These are phyloP conservation scores for Spirogloea muscicola DNA, from an alignment of 139 green algal species.

Conservation along the genomic window DNA sequence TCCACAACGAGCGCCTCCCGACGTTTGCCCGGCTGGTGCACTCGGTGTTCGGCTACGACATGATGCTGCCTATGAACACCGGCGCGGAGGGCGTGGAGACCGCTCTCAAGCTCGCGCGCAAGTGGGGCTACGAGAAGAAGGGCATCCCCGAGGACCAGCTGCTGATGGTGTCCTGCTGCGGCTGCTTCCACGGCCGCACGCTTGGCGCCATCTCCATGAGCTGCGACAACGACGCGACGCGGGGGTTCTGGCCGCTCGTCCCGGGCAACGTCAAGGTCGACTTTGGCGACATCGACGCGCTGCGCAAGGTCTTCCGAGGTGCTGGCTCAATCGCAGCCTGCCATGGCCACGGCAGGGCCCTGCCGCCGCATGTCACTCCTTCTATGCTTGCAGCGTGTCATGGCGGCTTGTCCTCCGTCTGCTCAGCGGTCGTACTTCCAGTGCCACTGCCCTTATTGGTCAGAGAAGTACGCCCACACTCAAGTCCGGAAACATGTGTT, in stretches of 20 bases:
- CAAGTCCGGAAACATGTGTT: too few species aligned
- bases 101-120: constrained; percentile 90
- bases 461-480: too few species aligned
- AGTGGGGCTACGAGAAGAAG: constrained; percentile 96
- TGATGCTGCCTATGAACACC: constrained; percentile 69
- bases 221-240: constrained; percentile 67
- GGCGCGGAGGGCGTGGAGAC: constrained; percentile 96
- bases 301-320: constrained; percentile 65
- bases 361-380: too few species aligned
- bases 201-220: constrained; percentile 84
- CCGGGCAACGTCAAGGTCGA: constrained; percentile 91
- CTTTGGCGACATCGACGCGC: constrained; percentile 85
- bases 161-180: constrained; percentile 83
- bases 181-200: constrained; percentile 97
- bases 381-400: too few species aligned
- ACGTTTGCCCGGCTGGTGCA: constrained; percentile 94
- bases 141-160: constrained; percentile 74
- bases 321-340: too few species aligned
- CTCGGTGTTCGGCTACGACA: constrained; percentile 52
- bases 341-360: too few species aligned
- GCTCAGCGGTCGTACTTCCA: too few species aligned
- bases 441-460: too few species aligned
- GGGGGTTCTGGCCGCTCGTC: constrained; percentile 85
- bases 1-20: constrained; percentile 93
- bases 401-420: too few species aligned